Base-by-base conservation (phyloP, 129 eudicot genomes). In the Kitagawia praeruptora region DNA sequence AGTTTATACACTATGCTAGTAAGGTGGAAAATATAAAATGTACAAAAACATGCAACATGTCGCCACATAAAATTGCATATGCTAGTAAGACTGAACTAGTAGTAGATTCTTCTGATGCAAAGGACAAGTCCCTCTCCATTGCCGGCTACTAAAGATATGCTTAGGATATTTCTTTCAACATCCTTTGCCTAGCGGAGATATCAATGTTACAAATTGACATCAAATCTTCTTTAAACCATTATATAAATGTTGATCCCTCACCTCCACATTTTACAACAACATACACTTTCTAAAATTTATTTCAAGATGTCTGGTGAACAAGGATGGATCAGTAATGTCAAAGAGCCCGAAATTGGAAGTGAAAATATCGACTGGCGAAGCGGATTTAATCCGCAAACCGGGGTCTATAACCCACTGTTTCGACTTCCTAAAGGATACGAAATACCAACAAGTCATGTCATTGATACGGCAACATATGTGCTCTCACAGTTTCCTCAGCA, bases 351-450 rank as follows among this genome's bases (percentile, higher is more conserved):
- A n/a, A n/a, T 0, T 56, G 31, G 14, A 56, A 56, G 0, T 31
- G 4, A 56, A 1, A 56, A n/a, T 10, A 25, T 61, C 85, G 15
- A 78, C 23, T 13, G 80, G 73, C 80, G 27, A 40, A 72, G 91
- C 41, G 97, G 97, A 6, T 92, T 86, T 77, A 86, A 92, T 83
- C 61, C 83, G n/a, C 79, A 85, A 14, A 88, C 90, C 0, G 89
- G 93, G 45, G 81, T 89, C 79, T 92, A 89, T 84, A 92, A 89
- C 83, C 82, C 96, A 0, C 83, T 89, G 28, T 66, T 51, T 75
- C 91, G 81, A 75, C 91, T 92, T n/a, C 53, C 63, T 6, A 77
- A 82, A 54, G 79, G 78, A 39, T 76, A 83, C 10, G 80, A 79
- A 75, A 84, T 92, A 78, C 91, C 97, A 0, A 86, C 86, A 25